A percentile compares a stretch with the other conserved stretches of the same genome.
Evolutionary conservation across 441 rosid genomes (phyloP).

Genomic region (Jatropha podagrica): DNA sequence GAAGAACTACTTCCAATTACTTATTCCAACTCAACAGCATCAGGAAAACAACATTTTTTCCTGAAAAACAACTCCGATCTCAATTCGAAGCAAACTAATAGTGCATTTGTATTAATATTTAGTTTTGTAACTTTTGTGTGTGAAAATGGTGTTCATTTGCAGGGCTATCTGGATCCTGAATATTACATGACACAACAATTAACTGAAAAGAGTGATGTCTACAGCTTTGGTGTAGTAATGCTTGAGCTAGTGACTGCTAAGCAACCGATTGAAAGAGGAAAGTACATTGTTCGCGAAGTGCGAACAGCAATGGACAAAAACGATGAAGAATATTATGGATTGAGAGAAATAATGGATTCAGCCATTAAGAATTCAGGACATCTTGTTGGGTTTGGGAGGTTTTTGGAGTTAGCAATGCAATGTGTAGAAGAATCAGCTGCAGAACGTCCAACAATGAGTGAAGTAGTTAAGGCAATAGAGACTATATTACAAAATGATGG

Average conservation of each 20-base stretch:
- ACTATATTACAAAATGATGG: slow-evolving; percentile 75
- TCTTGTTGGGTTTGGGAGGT: slow-evolving; percentile 53
- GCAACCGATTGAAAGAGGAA: slow-evolving; percentile 92
- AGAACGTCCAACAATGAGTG: slow-evolving; percentile 95
- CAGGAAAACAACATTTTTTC: too few species aligned
- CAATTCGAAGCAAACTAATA: background rate
- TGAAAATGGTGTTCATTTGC: slow-evolving; percentile 14
- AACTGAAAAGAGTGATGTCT: slow-evolving; percentile 97
- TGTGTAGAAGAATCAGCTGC: slow-evolving; percentile 86
- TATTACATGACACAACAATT: slow-evolving; percentile 94
- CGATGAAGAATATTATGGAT: slow-evolving; percentile 67
- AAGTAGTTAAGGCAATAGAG: slow-evolving; percentile 84
- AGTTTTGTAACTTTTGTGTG: background rate
- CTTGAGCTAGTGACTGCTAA: slow-evolving; percentile 77
- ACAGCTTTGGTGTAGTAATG: slow-evolving; percentile 93
- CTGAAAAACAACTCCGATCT: too few species aligned
- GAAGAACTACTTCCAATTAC: too few species aligned
- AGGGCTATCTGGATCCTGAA: slow-evolving; percentile 98
- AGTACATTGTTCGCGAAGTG: slow-evolving; percentile 81
- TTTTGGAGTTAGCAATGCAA: slow-evolving; percentile 73
- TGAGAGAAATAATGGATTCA: slow-evolving; percentile 73
- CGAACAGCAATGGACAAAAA: slow-evolving; percentile 45
- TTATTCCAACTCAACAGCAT: too few species aligned
- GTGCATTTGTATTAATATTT: background rate
- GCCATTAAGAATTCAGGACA: slow-evolving; percentile 43